A percentile compares a stretch with the other conserved stretches of the same genome.
These are phyloP conservation scores for Hymenoscyphus fructigenus DNA, from an alignment of 2,329 filamentous ascomycete genomes.

Conservation along the genomic window DNA sequence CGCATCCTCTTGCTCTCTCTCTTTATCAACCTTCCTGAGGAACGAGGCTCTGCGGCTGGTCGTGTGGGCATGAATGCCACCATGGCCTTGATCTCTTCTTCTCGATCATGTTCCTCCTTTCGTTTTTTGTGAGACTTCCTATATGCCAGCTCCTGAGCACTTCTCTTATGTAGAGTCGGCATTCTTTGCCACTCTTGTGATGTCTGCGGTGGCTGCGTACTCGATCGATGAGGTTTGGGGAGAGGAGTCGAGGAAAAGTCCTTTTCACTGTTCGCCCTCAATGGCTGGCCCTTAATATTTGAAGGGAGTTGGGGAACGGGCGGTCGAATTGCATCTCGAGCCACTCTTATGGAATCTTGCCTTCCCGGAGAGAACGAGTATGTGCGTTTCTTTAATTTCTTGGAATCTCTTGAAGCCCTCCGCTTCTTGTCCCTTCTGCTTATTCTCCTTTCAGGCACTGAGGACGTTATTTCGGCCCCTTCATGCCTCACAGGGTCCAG, in stretches of 20 bases:
- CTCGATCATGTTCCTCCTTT: constrained; percentile 72
- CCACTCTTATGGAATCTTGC: constrained; percentile 51
- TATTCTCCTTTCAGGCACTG: constrained; percentile 36
- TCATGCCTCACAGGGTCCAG: constrained; percentile 34
- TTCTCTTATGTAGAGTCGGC: constrained; percentile 61
- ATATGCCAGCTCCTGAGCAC: constrained; percentile 58
- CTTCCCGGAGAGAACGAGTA: constrained; percentile 65
- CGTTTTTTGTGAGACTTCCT: constrained; percentile 77
- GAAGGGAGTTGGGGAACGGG: constrained; percentile 33
- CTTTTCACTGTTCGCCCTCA: constrained; percentile 22
- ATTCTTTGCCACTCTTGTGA: constrained; percentile 43
- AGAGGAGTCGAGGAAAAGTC: constrained; percentile 12
- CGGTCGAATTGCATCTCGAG: constrained; percentile 31
- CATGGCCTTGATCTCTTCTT: constrained; percentile 88
- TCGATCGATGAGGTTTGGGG: constrained; percentile 24
- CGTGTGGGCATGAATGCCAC: constrained; percentile 66
- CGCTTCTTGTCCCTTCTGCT: constrained; percentile 37
- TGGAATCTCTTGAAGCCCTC: constrained; percentile 37
- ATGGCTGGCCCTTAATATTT: constrained; percentile 29
- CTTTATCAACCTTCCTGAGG: constrained; percentile 58
- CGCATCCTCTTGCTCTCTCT: constrained; percentile 66
- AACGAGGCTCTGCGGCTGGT: constrained; percentile 57
- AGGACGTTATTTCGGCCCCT: constrained; percentile 34
- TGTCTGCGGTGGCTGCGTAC: constrained; percentile 26
- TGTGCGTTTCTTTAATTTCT: constrained; percentile 42